Base-by-base conservation (phyloP, 805 yeast species). In the Yarrowia phangngaensis region DNA sequence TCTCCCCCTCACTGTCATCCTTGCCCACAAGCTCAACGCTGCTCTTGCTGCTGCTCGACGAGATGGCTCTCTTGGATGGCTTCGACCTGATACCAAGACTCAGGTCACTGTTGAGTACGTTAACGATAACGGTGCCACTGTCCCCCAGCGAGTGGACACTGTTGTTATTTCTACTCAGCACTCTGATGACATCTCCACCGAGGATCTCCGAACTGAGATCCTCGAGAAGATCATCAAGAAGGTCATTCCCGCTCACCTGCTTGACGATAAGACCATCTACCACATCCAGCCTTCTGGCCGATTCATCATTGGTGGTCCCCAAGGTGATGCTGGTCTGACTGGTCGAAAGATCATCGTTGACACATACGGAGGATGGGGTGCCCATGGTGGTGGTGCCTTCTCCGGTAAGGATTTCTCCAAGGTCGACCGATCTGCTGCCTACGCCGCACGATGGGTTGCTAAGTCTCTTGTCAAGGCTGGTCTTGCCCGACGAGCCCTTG, bases 301-400 rank as follows among this genome's bases (percentile, higher is more conserved):
- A 74, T 92, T 92, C 80, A 96, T 92, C 64, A 92, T 92, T 68
- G 98, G 98, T 76, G 98, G 98, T 71, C 98, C 98, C 61, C 98
- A 92, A 75, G 98, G 98, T 80, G 98, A 92, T 70, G 98, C 98
- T 59, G 98, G 98, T 78, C 76, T 92, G 68, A 92, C 98, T 60
- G 98, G 98, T 72, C 87, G 98, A 78, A 92, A 92, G 79, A 92
- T 92, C 72, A 92, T 92, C 65, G 98, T 92, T 68, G 98, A 92
- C 73, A 95, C 98, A 58, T 92, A 92, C 76, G 98, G 98, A 77
- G 98, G 98, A 66, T 94, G 98, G 94, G 97, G 98, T 74, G 97
- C 98, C 66, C 98, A 92, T 79, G 98, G 98, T 75, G 98, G 98
- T 79, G 98, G 98, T 79, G 98, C 98, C 58, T 92, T 92, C 88